Evolutionary conservation across 805 yeast species (phyloP).

Genomic region (Metschnikowia baotianmanensis): DNA sequence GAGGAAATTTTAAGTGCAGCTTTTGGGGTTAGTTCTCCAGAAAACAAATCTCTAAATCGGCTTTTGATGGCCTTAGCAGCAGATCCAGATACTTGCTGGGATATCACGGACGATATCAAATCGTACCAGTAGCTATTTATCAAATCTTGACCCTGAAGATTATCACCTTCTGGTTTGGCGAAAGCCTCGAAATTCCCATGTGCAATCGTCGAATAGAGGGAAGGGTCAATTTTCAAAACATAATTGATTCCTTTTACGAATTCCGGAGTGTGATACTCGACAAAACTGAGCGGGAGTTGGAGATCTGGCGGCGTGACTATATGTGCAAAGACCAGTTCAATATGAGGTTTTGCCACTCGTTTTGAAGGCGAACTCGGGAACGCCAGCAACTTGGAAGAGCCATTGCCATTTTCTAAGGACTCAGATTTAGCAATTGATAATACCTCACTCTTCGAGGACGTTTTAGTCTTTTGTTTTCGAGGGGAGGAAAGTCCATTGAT

Average conservation of each 20-base stretch:
- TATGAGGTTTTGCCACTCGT: conserved; percentile 7
- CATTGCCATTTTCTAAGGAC: no score
- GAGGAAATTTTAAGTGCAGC: conserved; percentile 38
- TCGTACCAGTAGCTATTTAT: conserved; percentile 37
- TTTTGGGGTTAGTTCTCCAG: conserved; percentile 50
- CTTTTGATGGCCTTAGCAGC: conserved; percentile 69
- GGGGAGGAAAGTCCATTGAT: background rate
- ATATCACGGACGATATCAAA: conserved; percentile 46
- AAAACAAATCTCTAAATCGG: conserved; percentile 40
- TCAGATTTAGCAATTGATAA: no score
- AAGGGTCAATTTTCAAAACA: conserved; percentile 30
- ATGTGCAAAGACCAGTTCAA: conserved; percentile 15
- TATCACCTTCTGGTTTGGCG: conserved; percentile 8
- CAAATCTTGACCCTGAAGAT: conserved; percentile 12
- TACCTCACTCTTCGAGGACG: no score
- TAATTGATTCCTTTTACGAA: conserved; percentile 34
- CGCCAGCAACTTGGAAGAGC: no score
- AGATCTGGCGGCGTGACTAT: conserved; percentile 15
- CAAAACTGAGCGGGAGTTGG: conserved; percentile 28
- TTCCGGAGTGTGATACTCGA: conserved; percentile 30
- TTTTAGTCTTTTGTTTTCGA: no score
- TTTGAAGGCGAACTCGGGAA: conserved; percentile 1
- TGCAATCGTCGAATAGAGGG: conserved; percentile 34
- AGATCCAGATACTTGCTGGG: conserved; percentile 76
- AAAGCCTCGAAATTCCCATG: conserved; percentile 28